Evolutionary conservation across 2,329 filamentous ascomycete species (phyloP).

Genomic region (Curvularia hawaiiensis): DNA sequence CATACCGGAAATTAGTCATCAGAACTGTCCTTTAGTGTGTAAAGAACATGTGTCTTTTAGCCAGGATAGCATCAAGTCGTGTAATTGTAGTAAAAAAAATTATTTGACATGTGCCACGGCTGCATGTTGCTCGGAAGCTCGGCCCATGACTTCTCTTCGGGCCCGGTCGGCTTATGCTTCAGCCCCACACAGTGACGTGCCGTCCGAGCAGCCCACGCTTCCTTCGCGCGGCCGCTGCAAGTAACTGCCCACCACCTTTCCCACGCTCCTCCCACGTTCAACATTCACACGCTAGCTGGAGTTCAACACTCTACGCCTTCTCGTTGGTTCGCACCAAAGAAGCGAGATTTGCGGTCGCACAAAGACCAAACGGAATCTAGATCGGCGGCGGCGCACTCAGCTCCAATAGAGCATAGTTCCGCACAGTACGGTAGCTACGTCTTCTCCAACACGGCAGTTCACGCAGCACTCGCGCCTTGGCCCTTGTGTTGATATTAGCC

Average conservation of each 20-base stretch:
- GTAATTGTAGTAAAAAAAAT: conserved; percentile 1
- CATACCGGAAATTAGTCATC: background rate
- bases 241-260: conserved; percentile 9
- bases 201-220: conserved; percentile 9
- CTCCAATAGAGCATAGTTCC: background rate
- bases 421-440: conserved; percentile 9
- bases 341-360: conserved; percentile 1
- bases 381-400: conserved; percentile 3
- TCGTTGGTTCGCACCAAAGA: conserved; percentile 3
- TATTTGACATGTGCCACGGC: background rate
- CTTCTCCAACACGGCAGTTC: conserved; percentile 27
- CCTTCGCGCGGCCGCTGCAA: conserved; percentile 10
- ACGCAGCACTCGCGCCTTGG: conserved; percentile 23
- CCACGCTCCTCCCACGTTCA: conserved; percentile 21
- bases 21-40: too few relatives aligned
- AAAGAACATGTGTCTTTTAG: background rate
- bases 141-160: conserved; percentile 12
- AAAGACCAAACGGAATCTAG: conserved; percentile 1
- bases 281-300: conserved; percentile 36
- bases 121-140: conserved; percentile 7
- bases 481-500: conserved; percentile 28
- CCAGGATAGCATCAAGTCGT: background rate
- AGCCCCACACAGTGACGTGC: conserved; percentile 19
- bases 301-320: conserved; percentile 44
- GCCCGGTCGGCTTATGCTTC: conserved; percentile 3